phyloP scores from a whole-genome alignment of 352 stramenopile genomes.

The Thalassiosira gravida region DNA sequence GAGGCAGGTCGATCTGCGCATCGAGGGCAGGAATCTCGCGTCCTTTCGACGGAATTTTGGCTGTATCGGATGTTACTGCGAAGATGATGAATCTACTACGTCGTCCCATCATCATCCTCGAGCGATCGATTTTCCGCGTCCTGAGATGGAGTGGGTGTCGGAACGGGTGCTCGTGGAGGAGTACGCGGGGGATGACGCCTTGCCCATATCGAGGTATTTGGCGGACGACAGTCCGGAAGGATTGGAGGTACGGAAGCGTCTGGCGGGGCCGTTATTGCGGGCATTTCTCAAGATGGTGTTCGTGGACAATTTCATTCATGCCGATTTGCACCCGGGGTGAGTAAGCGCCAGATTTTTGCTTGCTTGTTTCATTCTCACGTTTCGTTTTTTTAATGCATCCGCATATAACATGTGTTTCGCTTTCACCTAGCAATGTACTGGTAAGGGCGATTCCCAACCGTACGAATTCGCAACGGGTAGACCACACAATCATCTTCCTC shows the following conservation, averaged over 20 bases:
- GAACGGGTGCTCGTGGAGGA: constrained; percentile 90
- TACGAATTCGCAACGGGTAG: constrained; percentile 28
- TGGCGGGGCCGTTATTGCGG: constrained; percentile 73
- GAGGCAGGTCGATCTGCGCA: constrained; percentile 90
- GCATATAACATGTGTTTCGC: too few species aligned
- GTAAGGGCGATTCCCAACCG: constrained; percentile 28
- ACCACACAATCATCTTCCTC: constrained; percentile 79
- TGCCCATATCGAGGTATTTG: constrained; percentile 76
- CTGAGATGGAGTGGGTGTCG: constrained; percentile 59
- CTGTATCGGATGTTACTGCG: constrained; percentile 24
- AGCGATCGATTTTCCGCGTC: constrained; percentile 71
- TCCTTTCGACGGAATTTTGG: constrained; percentile 81
- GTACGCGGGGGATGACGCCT: constrained; percentile 85
- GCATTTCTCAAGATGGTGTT: constrained; percentile 93
- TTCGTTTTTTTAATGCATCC: too few species aligned
- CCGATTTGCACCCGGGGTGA: constrained; percentile 68
- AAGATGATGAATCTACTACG: constrained; percentile 33
- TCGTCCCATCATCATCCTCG: too few species aligned
- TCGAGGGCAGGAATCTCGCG: constrained; percentile 89
- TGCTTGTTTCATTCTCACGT: constrained; percentile 9
- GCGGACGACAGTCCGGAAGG: constrained; percentile 62
- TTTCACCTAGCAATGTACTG: constrained; percentile 52
- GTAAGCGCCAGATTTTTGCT: neutral
- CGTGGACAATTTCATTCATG: constrained; percentile 90
- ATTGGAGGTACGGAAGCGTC: constrained; percentile 54